Percentiles rank a stretch among this genome's conserved stretches.
phyloP scores from a whole-genome alignment of 2,329 filamentous ascomycete species.

The Delphinella strobiligena region DNA sequence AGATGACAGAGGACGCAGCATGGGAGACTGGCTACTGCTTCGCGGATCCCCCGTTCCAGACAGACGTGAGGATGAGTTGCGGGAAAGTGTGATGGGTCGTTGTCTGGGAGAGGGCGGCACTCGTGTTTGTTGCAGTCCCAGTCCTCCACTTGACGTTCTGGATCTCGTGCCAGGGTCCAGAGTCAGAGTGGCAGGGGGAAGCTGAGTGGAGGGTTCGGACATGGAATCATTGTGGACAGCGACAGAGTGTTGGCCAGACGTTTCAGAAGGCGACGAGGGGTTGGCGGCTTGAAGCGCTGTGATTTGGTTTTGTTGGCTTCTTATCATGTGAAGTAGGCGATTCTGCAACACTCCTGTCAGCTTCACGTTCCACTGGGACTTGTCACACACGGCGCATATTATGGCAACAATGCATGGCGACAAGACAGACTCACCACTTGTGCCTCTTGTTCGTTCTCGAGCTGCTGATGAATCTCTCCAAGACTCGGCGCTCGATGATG shows the following conservation, averaged over 20 bases:
- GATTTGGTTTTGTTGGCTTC: constrained; percentile 61
- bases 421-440: constrained; percentile 57
- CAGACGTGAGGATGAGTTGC: constrained; percentile 29
- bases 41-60: constrained; percentile 19
- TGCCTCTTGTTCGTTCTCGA: constrained; percentile 68
- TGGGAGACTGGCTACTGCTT: constrained; percentile 30
- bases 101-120: constrained; percentile 14
- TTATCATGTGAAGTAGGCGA: constrained; percentile 64
- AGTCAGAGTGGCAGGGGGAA: not conserved
- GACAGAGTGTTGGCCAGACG: constrained; percentile 18
- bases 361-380: too few relatives aligned
- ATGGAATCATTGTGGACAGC: constrained; percentile 21
- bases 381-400: not conserved
- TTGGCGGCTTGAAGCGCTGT: constrained; percentile 39
- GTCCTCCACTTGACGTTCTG: constrained; percentile 3
- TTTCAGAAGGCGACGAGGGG: constrained; percentile 27
- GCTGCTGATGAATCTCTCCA: constrained; percentile 66
- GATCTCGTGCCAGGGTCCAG: not conserved
- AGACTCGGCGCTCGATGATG: constrained; percentile 59
- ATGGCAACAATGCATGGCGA: not conserved
- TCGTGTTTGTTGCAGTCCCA: constrained; percentile 7
- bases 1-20: constrained; percentile 43
- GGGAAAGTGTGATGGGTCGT: constrained; percentile 25
- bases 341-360: constrained; percentile 52
- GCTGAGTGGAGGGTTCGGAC: constrained; percentile 14